These are phyloP conservation scores for Paraconiothyrium sp. DNA, from an alignment of 2,329 filamentous ascomycete genomes.

Conservation along the genomic window DNA sequence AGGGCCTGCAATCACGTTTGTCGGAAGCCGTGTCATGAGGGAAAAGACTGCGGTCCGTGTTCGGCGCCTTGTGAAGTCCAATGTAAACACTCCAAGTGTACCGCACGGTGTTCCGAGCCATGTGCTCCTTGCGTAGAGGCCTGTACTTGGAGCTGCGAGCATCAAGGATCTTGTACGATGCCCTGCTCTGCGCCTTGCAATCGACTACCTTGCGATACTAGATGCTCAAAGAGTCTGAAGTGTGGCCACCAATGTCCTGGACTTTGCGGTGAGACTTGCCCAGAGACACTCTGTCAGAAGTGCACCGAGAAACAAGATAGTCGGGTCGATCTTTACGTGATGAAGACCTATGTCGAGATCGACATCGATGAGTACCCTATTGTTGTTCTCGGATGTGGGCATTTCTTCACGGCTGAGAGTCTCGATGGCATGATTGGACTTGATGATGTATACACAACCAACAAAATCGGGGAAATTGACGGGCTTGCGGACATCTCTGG, in stretches of 20 bases:
- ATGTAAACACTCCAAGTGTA: constrained; percentile 41
- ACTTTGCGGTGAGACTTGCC: constrained; percentile 43
- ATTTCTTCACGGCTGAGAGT: constrained; percentile 44
- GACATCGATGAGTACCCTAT: constrained; percentile 41
- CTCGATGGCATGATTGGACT: constrained; percentile 42
- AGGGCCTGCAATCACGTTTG: constrained; percentile 45
- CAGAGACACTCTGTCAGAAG: constrained; percentile 31
- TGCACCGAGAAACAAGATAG: constrained; percentile 32
- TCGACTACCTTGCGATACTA: constrained; percentile 40
- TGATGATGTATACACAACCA: constrained; percentile 32
- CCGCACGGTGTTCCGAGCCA: constrained; percentile 40
- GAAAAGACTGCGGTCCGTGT: constrained; percentile 37
- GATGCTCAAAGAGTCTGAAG: constrained; percentile 35
- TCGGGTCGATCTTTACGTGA: constrained; percentile 38
- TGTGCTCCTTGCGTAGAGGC: constrained; percentile 45
- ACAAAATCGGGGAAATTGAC: constrained; percentile 29
- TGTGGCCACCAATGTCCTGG: constrained; percentile 47
- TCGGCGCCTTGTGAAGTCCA: constrained; percentile 34
- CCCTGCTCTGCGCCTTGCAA: constrained; percentile 48
- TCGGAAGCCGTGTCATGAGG: constrained; percentile 34
- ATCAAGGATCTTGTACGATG: constrained; percentile 45
- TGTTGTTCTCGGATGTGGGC: constrained; percentile 39
- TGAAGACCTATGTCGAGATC: constrained; percentile 35
- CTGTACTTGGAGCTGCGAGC: constrained; percentile 48
- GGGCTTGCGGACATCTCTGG: constrained; percentile 38